Evolutionary conservation across 2,329 filamentous ascomycete genomes (phyloP), one percentile per base, ranked within the genome.

Genomic region (Stemphylium lycopersici): DNA sequence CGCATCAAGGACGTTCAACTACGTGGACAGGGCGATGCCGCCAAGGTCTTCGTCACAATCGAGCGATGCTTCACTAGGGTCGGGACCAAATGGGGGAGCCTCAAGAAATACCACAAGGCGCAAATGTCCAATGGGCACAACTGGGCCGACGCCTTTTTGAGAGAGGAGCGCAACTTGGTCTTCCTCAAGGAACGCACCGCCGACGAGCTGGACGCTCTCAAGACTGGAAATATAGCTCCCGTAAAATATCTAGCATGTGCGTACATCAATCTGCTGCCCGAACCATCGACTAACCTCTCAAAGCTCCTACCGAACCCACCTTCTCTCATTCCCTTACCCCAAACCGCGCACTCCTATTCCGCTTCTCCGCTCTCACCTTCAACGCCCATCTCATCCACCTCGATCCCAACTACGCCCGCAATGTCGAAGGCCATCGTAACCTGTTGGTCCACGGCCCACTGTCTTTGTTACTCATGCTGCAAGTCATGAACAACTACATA

Each of bases 351-450:
- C 83, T 97, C 4, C 85, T 99, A 48, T 96, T 96, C 78, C 87
- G 93, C 54, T 98, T 93, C 80, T 95, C 90, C 16, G 92, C 92
- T 15, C 61, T 84, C 31, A 93, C 90, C 2, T 93, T 91, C 80
- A 99, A 99, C 75, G 91, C 91, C 1, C 95, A 99, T 76, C 81
- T 84, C 13, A 97, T 99, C 64, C 95, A 99, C 76, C 81, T 96
- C 18, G 90, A 97, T 73, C 83, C 82, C 1, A 70, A 81, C 38
- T 96, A 91, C 76, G 87, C 87, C 46, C 82, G 83, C 34, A 78
- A 84, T 11, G 79, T 87, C 11, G 95, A 98, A 74, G 90, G 90
- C 10, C 87, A 96, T 71, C 82, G 82, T 4, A 84, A 87, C 56
- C 79, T 91, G 22, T 82, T 98, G 13, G 90, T 98, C 50, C 95